These are phyloP conservation scores for Candida dubliniensis DNA, from an alignment of 1,139 yeast species.

Conservation along the genomic window DNA sequence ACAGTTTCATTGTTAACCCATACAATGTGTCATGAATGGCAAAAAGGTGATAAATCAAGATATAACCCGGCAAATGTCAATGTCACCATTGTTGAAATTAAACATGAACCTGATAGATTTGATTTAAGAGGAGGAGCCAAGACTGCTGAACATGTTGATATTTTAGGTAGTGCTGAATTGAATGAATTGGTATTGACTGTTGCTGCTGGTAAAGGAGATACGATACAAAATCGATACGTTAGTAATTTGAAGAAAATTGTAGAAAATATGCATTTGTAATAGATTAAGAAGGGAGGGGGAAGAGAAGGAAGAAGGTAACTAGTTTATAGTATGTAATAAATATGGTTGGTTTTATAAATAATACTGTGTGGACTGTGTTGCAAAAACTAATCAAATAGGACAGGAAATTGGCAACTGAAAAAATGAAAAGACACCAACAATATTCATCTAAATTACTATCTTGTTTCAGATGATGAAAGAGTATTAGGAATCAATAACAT, in stretches of 20 bases:
- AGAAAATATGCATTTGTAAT: slow-evolving; percentile 20
- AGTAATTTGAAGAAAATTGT: slow-evolving; percentile 66
- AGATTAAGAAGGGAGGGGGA: not conserved
- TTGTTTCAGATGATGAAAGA: too few relatives aligned
- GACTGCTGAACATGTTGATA: slow-evolving; percentile 97
- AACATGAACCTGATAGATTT: slow-evolving; percentile 88
- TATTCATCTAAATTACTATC: too few relatives aligned
- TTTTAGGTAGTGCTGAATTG: slow-evolving; percentile 87
- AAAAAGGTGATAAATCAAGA: slow-evolving; percentile 56
- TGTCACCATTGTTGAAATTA: slow-evolving; percentile 84
- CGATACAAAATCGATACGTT: slow-evolving; percentile 57
- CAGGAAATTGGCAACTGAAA: too few relatives aligned
- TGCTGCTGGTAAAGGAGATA: slow-evolving; percentile 75
- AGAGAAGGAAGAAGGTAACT: not conserved
- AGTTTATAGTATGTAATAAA: not conserved
- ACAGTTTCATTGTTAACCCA: slow-evolving; percentile 88
- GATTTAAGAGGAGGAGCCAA: slow-evolving; percentile 97
- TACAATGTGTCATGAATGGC: slow-evolving; percentile 81
- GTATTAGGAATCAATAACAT: too few relatives aligned
- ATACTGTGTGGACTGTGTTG: too few relatives aligned
- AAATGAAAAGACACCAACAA: too few relatives aligned
- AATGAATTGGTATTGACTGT: slow-evolving; percentile 81
- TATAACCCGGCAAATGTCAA: slow-evolving; percentile 77
- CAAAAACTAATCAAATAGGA: too few relatives aligned
- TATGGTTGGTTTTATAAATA: too few relatives aligned